Percentiles rank a stretch among this genome's conserved stretches.
Conservation (phyloP, 495 filamentous ascomycete species). For the Wilcoxina mikolae region DNA sequence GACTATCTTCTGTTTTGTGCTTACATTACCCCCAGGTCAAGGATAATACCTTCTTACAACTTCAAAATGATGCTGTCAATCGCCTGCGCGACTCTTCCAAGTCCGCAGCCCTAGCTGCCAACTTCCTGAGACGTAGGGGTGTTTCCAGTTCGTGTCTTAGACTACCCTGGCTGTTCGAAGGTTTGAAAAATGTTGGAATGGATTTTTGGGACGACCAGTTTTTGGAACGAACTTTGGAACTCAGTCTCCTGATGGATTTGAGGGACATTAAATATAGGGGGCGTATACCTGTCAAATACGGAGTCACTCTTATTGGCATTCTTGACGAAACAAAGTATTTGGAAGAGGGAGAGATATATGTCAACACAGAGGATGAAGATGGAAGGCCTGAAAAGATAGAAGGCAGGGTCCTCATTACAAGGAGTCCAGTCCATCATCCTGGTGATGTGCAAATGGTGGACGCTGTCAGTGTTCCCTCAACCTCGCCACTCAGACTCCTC, state of each 20-base stretch:
- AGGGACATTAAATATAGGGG: slow-evolving; percentile 61
- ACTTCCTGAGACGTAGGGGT: slow-evolving; percentile 43
- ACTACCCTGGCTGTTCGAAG: slow-evolving; percentile 44
- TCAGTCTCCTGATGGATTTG: slow-evolving; percentile 47
- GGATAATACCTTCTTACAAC: slow-evolving; percentile 40
- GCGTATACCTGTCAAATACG: slow-evolving; percentile 53
- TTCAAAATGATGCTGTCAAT: slow-evolving; percentile 44
- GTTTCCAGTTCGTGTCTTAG: slow-evolving; percentile 38
- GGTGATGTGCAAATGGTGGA: slow-evolving; percentile 58
- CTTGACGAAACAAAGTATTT: slow-evolving; percentile 68
- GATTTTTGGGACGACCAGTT: slow-evolving; percentile 52
- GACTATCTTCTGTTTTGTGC: neutral
- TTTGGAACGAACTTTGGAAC: slow-evolving; percentile 47
- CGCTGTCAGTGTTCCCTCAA: slow-evolving; percentile 38
- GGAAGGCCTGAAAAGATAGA: slow-evolving; percentile 12
- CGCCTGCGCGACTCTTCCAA: slow-evolving; percentile 42
- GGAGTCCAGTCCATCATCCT: slow-evolving; percentile 62
- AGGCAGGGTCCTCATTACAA: slow-evolving; percentile 44
- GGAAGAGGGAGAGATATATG: slow-evolving; percentile 51
- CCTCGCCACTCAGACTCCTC: slow-evolving; percentile 45
- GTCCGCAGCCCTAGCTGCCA: slow-evolving; percentile 42
- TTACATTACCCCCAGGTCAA: slow-evolving; percentile 29
- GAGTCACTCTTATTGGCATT: slow-evolving; percentile 58
- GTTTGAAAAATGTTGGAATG: slow-evolving; percentile 38
- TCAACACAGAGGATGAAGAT: slow-evolving; percentile 34